phyloP scores from a whole-genome alignment of 208 protist genomes.

The Angomonas deanei region DNA sequence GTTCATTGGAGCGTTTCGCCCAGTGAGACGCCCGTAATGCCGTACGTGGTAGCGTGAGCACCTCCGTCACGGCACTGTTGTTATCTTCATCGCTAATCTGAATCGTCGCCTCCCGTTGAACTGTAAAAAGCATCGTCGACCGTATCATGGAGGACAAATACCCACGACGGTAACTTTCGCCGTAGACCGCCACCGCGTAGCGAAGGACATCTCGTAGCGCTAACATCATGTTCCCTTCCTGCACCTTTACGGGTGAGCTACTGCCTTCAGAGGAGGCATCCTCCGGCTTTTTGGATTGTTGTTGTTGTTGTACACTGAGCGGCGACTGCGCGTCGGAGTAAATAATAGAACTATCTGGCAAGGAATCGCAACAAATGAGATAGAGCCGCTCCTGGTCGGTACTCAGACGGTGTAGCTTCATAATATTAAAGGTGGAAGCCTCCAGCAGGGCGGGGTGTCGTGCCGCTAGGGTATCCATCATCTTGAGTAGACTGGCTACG shows the following conservation, averaged over 20 bases:
- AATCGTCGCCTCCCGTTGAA: conserved; percentile 9
- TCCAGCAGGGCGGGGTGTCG: conserved; percentile 26
- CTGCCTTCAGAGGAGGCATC: too few species aligned
- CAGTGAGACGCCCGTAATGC: conserved; percentile 41
- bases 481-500: conserved; percentile 23
- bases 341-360: too few species aligned
- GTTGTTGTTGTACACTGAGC: not conserved
- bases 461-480: conserved; percentile 24
- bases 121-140: conserved; percentile 28
- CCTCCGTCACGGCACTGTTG: conserved; percentile 36
- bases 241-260: too few species aligned
- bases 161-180: conserved; percentile 39
- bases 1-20: conserved; percentile 26
- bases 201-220: conserved; percentile 44
- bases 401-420: too few species aligned
- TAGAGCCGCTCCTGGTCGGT: too few species aligned
- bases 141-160: conserved; percentile 29
- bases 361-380: not conserved
- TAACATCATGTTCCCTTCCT: too few species aligned
- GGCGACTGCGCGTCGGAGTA: too few species aligned
- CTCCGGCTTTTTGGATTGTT: too few species aligned
- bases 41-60: conserved; percentile 37
- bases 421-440: not conserved
- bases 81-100: conserved; percentile 8
- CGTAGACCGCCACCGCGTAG: conserved; percentile 61